Percentiles rank a stretch among this genome's conserved stretches.
Conservation (phyloP, 2,329 filamentous ascomycete species). For the Didymella glomerata region DNA sequence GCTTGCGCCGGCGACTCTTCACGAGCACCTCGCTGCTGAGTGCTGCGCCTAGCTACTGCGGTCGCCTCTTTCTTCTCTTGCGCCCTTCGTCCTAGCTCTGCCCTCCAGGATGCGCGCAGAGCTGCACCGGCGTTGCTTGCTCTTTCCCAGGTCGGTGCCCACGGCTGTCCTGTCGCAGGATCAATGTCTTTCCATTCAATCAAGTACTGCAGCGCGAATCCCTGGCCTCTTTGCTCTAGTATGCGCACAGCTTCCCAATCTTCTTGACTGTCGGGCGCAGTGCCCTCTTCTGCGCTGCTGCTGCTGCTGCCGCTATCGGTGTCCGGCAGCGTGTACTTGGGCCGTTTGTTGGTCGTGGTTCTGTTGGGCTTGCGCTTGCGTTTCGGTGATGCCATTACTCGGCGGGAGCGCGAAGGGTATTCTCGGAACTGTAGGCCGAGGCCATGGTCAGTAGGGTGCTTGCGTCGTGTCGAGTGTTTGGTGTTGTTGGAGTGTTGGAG, state of each 20-base stretch:
- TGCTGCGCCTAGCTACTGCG: background rate
- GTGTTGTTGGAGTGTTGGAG: slow-evolving; percentile 11
- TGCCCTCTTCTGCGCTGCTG: slow-evolving; percentile 1
- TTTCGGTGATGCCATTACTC: slow-evolving; percentile 43
- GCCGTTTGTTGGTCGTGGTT: slow-evolving; percentile 30
- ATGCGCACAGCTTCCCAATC: slow-evolving; percentile 30
- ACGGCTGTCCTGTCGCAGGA: slow-evolving; percentile 58
- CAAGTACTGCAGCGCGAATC: slow-evolving; percentile 53
- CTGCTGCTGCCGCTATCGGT: slow-evolving; percentile 21
- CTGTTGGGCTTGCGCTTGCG: slow-evolving; percentile 30
- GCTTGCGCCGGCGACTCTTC: slow-evolving; percentile 5
- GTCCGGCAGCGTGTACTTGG: slow-evolving; percentile 22
- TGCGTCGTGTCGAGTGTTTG: slow-evolving; percentile 4
- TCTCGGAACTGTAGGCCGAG: slow-evolving; percentile 3
- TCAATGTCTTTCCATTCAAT: slow-evolving; percentile 66
- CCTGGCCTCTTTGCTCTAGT: slow-evolving; percentile 29
- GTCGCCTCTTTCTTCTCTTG: background rate
- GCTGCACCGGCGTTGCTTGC: slow-evolving; percentile 46
- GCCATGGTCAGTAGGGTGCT: slow-evolving; percentile 34
- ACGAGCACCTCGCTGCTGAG: slow-evolving; percentile 2
- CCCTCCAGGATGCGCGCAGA: slow-evolving; percentile 45
- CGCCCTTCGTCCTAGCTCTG: slow-evolving; percentile 19
- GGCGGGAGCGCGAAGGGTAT: slow-evolving; percentile 23
- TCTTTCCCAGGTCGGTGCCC: slow-evolving; percentile 62
- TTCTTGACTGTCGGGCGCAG: background rate